phyloP scores from a whole-genome alignment of 2,329 filamentous ascomycete species.

The Pyrenochaeta sp. region DNA sequence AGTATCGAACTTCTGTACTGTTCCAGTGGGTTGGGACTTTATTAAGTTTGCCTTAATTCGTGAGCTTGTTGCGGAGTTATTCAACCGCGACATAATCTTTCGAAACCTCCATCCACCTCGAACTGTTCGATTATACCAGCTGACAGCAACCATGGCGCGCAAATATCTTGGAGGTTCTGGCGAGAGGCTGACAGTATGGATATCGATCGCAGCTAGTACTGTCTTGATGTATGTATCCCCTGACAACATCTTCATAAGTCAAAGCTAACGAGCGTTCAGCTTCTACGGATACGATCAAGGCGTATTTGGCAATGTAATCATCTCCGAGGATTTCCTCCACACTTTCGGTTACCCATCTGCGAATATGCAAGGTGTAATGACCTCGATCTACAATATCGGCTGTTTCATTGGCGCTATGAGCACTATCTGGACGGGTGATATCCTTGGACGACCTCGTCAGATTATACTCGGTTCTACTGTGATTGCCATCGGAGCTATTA shows the following conservation, averaged over 20 bases:
- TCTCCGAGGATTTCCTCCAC: slow-evolving; percentile 40
- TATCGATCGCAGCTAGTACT: slow-evolving; percentile 60
- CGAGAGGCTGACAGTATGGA: slow-evolving; percentile 61
- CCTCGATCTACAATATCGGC: slow-evolving; percentile 54
- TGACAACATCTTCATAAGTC: background rate
- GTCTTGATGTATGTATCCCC: slow-evolving; percentile 35
- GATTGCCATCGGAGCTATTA: slow-evolving; percentile 50
- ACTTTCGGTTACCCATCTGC: slow-evolving; percentile 40
- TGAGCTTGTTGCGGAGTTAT: background rate
- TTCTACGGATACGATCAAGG: slow-evolving; percentile 28
- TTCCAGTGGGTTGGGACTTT: slow-evolving; percentile 3
- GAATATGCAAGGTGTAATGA: slow-evolving; percentile 51
- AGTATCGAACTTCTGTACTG: slow-evolving; percentile 9
- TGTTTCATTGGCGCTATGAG: slow-evolving; percentile 56
- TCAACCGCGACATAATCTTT: background rate
- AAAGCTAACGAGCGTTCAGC: slow-evolving; percentile 37
- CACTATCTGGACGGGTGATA: slow-evolving; percentile 62
- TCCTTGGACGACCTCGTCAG: slow-evolving; percentile 64
- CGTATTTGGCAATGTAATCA: slow-evolving; percentile 48
- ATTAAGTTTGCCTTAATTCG: background rate
- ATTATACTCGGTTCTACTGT: slow-evolving; percentile 64
- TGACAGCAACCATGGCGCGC: slow-evolving; percentile 48
- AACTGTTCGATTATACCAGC: background rate
- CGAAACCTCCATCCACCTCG: background rate
- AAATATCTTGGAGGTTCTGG: slow-evolving; percentile 62